Conservation (phyloP, 2,329 filamentous ascomycete genomes). For the Aureobasidium sp. region DNA sequence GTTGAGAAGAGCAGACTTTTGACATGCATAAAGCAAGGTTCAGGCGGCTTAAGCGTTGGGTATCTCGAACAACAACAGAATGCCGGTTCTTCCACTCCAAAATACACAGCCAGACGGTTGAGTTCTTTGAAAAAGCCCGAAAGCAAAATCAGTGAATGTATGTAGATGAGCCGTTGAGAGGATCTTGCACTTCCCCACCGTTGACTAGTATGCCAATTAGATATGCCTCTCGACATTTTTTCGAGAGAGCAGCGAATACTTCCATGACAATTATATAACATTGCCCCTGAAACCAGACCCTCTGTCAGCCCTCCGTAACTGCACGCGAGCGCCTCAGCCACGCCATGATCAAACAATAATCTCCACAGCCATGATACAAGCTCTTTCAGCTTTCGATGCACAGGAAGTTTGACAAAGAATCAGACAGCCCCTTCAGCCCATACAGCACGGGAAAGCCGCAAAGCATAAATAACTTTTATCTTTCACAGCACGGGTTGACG, state of each 20-base stretch:
- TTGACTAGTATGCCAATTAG: not conserved
- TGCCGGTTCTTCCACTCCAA: not conserved
- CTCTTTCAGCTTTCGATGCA: not conserved
- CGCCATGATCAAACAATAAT: not conserved
- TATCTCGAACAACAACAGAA: not conserved
- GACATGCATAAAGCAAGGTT: not conserved
- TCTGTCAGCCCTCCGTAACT: not conserved
- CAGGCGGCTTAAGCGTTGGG: not conserved
- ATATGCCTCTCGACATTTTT: not conserved
- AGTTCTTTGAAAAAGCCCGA: not conserved
- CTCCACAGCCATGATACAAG: not conserved
- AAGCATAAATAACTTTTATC: not conserved
- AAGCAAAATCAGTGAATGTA: not conserved
- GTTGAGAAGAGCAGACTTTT: not conserved
- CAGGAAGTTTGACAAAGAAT: not conserved
- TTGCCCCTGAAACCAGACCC: not conserved
- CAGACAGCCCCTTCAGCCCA: not conserved
- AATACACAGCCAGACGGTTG: not conserved
- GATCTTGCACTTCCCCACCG: not conserved
- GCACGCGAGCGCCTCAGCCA: not conserved
- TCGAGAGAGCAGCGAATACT: not conserved
- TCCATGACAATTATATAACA: constrained; percentile 2
- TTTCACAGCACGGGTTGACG: not conserved
- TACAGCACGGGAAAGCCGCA: not conserved
- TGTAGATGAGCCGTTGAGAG: not conserved